Conservation (phyloP, 495 filamentous ascomycete genomes). For the Tricharina praecox region DNA sequence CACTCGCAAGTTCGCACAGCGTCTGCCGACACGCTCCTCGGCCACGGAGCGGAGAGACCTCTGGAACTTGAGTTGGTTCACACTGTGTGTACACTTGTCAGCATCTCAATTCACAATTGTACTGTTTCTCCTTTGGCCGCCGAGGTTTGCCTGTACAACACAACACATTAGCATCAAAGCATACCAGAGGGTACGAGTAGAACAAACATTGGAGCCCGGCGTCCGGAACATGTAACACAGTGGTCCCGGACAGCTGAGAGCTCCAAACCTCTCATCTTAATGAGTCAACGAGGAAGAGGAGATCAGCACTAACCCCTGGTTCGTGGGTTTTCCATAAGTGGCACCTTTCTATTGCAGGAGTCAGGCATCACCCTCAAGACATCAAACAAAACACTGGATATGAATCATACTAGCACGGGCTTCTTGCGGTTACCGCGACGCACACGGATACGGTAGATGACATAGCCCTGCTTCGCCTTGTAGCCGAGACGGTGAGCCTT, state of each 20-base stretch:
- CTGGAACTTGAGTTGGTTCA: slow-evolving; percentile 99
- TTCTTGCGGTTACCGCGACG: slow-evolving; percentile 94
- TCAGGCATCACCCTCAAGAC: background rate
- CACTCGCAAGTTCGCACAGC: slow-evolving; percentile 94
- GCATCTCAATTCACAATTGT: no score
- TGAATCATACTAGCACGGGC: slow-evolving; percentile 36
- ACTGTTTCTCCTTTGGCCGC: no score
- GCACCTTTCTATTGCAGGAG: slow-evolving; percentile 64
- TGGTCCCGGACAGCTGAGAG: slow-evolving; percentile 20
- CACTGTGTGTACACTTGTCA: no score
- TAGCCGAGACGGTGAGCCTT: slow-evolving; percentile 99
- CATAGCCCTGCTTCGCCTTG: slow-evolving; percentile 99
- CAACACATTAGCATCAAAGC: no score
- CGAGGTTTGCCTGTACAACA: no score
- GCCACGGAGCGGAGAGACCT: slow-evolving; percentile 90
- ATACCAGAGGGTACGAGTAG: no score
- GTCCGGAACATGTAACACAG: no score
- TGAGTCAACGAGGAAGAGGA: slow-evolving; percentile 24
- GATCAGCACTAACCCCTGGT: slow-evolving; percentile 46
- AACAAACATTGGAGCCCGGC: no score
- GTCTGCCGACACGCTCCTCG: slow-evolving; percentile 98
- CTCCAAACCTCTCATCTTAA: slow-evolving; percentile 24
- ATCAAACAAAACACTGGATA: background rate
- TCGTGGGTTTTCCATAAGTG: slow-evolving; percentile 98
- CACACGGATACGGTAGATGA: slow-evolving; percentile 97